Conservation (phyloP, 257 asterid genomes). For the Solanum virginianum region DNA sequence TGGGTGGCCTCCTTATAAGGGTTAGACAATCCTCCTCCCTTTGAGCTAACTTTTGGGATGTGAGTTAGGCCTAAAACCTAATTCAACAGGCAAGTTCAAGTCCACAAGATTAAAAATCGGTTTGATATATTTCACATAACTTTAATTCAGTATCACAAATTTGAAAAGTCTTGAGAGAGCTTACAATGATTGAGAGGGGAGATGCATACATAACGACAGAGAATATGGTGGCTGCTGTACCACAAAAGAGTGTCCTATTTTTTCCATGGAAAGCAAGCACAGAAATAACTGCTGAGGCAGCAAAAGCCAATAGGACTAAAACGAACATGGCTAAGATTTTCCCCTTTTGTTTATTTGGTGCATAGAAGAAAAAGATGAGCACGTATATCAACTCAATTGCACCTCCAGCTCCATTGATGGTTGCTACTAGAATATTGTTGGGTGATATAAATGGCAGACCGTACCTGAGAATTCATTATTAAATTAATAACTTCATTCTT, state of each 20-base stretch:
- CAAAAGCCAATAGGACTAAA: conserved; percentile 29
- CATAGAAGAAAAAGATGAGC: conserved; percentile 32
- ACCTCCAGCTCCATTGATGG: conserved; percentile 64
- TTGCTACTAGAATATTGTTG: conserved; percentile 53
- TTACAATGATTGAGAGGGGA: conserved; percentile 62
- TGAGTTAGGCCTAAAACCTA: too few species aligned
- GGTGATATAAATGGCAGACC: conserved; percentile 82
- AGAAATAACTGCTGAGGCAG: conserved; percentile 32
- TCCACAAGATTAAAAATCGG: too few species aligned
- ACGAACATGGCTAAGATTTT: conserved; percentile 33
- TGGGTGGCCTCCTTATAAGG: too few species aligned
- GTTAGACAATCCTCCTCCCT: too few species aligned
- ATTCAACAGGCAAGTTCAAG: too few species aligned
- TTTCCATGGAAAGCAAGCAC: conserved; percentile 56
- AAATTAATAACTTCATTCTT: neutral
- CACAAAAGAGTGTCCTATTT: conserved; percentile 50
- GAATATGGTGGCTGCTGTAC: conserved; percentile 63
- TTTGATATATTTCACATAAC: too few species aligned
- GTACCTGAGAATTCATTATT: conserved; percentile 31
- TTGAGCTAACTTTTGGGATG: too few species aligned
- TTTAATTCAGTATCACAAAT: too few species aligned
- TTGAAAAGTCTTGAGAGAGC: neutral
- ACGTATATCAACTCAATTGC: conserved; percentile 44
- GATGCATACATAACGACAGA: conserved; percentile 80
- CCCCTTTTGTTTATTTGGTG: conserved; percentile 43